Percentiles rank a stretch among this genome's conserved stretches.
phyloP scores from a whole-genome alignment of 2,329 filamentous ascomycete species.

The Sordariomycetes sp. region DNA sequence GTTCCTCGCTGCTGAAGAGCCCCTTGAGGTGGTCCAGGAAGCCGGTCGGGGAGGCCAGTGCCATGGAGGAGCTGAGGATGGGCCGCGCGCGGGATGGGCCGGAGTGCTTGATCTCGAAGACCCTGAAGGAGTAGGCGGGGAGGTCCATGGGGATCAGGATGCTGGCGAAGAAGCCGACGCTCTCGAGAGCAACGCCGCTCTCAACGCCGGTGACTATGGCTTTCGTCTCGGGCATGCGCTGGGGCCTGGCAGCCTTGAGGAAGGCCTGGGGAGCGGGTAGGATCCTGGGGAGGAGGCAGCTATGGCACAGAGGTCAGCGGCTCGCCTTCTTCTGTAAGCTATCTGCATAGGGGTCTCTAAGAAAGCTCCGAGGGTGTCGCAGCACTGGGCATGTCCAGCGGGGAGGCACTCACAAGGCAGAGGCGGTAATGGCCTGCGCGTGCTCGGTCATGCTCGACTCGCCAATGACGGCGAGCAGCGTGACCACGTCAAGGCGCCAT shows the following conservation, averaged over 20 bases:
- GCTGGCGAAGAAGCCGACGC: constrained; percentile 51
- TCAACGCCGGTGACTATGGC: constrained; percentile 48
- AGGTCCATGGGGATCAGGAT: constrained; percentile 46
- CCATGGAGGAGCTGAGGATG: neutral
- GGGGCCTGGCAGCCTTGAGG: constrained; percentile 43
- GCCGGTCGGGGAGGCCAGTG: neutral
- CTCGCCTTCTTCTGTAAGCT: neutral
- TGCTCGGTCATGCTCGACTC: constrained; percentile 49
- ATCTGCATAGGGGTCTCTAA: neutral
- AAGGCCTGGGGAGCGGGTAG: constrained; percentile 53
- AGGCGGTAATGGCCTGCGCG: constrained; percentile 47
- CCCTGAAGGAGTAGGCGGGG: constrained; percentile 29
- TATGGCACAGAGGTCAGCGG: neutral
- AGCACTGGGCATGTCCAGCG: neutral
- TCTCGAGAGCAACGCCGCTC: constrained; percentile 41
- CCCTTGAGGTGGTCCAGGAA: neutral
- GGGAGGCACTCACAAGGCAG: constrained; percentile 22
- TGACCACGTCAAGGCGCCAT: constrained; percentile 52
- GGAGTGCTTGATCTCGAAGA: constrained; percentile 38
- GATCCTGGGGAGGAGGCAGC: constrained; percentile 45
- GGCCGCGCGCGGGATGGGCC: neutral
- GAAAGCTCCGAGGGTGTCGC: neutral
- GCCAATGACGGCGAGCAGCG: constrained; percentile 51
- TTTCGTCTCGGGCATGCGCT: constrained; percentile 41
- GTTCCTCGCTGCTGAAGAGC: constrained; percentile 5